Percentiles rank a stretch among this genome's conserved stretches.
phyloP scores from a whole-genome alignment of 495 filamentous ascomycete species.

The Aspergillus mulundensis region DNA sequence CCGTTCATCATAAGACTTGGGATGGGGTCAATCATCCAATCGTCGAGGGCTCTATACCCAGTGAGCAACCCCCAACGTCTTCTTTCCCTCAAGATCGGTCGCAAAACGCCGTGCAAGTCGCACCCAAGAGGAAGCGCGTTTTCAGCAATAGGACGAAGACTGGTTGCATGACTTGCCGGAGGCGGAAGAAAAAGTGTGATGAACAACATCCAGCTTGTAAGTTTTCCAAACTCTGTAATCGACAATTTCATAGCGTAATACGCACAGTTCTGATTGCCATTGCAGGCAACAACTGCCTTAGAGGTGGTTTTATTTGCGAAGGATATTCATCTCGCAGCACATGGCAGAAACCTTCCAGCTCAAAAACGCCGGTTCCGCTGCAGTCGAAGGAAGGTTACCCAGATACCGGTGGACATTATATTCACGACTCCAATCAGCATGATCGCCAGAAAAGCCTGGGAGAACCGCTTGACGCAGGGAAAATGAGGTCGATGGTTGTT shows the following conservation, averaged over 20 bases:
- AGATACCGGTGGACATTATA: conserved; percentile 40
- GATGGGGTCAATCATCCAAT: conserved; percentile 27
- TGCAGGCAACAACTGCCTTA: conserved; percentile 85
- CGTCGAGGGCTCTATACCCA: conserved; percentile 30
- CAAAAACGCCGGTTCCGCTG: conserved; percentile 66
- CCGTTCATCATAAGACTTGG: conserved; percentile 28
- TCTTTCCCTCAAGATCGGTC: conserved; percentile 39
- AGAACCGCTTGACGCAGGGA: conserved; percentile 36
- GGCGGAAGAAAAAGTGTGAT: conserved; percentile 98
- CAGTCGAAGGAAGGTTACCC: conserved; percentile 79
- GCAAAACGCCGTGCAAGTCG: conserved; percentile 52
- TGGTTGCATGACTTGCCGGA: conserved; percentile 90
- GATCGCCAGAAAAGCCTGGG: conserved; percentile 33
- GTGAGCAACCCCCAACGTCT: conserved; percentile 33
- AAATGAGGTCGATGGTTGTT: conserved; percentile 40
- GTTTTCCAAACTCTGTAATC: conserved; percentile 17
- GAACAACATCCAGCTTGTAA: conserved; percentile 91
- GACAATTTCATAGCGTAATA: conserved; percentile 14
- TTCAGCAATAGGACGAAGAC: conserved; percentile 98
- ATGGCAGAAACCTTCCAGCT: conserved; percentile 63
- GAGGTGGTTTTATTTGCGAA: conserved; percentile 87
- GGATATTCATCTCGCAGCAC: conserved; percentile 79
- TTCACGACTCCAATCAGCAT: conserved; percentile 51
- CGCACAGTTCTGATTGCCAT: conserved; percentile 1
- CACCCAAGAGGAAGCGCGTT: conserved; percentile 77